Evolutionary conservation across 2,329 filamentous ascomycete genomes (phyloP).

Genomic region (Colletotrichum filicis): DNA sequence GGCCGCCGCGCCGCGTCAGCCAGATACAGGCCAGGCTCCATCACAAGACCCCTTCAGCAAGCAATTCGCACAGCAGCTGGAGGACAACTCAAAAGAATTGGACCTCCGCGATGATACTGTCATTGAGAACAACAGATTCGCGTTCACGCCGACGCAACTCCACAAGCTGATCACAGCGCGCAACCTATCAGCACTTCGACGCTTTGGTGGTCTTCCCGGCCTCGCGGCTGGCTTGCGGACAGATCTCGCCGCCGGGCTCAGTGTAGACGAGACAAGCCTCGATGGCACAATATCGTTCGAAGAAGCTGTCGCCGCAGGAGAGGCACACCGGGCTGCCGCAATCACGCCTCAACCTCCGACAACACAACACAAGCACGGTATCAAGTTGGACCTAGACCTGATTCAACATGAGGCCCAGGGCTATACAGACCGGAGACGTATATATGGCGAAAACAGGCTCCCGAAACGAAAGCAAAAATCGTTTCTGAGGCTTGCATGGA

Average conservation of each 20-base stretch:
- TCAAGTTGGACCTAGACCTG: slow-evolving; percentile 34
- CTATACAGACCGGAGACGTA: slow-evolving; percentile 73
- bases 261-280: slow-evolving; percentile 59
- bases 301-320: slow-evolving; percentile 56
- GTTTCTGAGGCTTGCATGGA: slow-evolving; percentile 78
- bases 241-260: slow-evolving; percentile 58
- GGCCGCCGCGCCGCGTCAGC: slow-evolving; percentile 59
- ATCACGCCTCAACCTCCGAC: slow-evolving; percentile 41
- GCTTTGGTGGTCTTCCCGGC: slow-evolving; percentile 64
- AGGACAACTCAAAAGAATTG: slow-evolving; percentile 3
- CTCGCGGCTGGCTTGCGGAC: slow-evolving; percentile 62
- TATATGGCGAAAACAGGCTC: slow-evolving; percentile 76
- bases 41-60: slow-evolving; percentile 29
- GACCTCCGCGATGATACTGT: slow-evolving; percentile 27
- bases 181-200: slow-evolving; percentile 58
- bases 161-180: slow-evolving; percentile 64
- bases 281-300: slow-evolving; percentile 59
- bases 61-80: background rate
- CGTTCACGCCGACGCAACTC: slow-evolving; percentile 64
- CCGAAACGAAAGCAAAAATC: slow-evolving; percentile 76
- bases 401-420: slow-evolving; percentile 32
- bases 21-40: slow-evolving; percentile 55
- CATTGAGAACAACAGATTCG: slow-evolving; percentile 58
- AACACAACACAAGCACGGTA: slow-evolving; percentile 26
- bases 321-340: slow-evolving; percentile 42